phyloP scores from a whole-genome alignment of 148 eudicot genomes.

The Talinum fruticosum region DNA sequence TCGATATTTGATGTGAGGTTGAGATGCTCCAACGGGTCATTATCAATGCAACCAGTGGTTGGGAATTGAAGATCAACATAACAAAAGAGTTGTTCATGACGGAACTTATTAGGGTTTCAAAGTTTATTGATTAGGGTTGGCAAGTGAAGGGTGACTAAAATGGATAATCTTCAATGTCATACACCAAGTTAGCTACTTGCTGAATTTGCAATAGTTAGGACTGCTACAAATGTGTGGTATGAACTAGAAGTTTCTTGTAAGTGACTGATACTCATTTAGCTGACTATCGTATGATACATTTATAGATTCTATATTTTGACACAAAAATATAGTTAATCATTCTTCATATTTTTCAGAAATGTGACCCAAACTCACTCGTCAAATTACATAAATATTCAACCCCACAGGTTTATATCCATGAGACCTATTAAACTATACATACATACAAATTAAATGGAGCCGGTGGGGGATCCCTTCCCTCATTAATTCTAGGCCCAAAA shows the following conservation, averaged over 20 bases:
- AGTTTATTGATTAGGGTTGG: background rate
- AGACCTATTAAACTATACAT: too few species aligned
- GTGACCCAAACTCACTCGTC: too few species aligned
- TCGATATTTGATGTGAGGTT: background rate
- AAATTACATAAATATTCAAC: too few species aligned
- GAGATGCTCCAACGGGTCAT: background rate
- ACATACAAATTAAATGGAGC: too few species aligned
- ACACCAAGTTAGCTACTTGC: background rate
- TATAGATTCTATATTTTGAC: too few species aligned
- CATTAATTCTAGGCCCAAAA: too few species aligned
- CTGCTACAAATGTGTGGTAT: background rate
- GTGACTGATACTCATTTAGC: too few species aligned
- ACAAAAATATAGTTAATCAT: too few species aligned
- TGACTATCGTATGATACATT: too few species aligned
- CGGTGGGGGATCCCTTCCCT: too few species aligned
- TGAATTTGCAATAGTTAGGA: background rate
- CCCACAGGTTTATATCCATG: too few species aligned
- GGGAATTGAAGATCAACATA: background rate
- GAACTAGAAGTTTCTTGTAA: background rate
- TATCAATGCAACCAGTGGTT: background rate
- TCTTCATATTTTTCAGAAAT: too few species aligned
- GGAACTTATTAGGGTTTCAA: background rate
- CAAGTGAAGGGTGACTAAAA: constrained; percentile 1
- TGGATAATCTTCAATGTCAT: background rate
- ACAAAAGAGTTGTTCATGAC: constrained; percentile 10